A percentile compares a stretch with the other conserved stretches of the same genome.
These are phyloP conservation scores for Erysimum cheiri DNA, from an alignment of 441 rosid genomes.

Conservation along the genomic window DNA sequence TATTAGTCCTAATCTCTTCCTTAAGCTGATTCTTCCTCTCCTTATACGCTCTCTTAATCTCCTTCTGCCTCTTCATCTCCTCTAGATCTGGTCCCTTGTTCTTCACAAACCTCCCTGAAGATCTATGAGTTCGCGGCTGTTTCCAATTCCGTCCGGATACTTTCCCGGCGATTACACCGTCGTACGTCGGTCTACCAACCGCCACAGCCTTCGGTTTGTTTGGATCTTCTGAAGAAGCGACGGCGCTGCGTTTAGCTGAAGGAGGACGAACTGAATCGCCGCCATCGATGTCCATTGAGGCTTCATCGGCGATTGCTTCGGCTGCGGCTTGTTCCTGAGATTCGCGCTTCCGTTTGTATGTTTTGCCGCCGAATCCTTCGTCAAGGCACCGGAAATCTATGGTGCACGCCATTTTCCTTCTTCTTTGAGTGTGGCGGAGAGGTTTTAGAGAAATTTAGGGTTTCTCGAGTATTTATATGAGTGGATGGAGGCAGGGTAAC, in stretches of 20 bases:
- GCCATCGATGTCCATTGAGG: slow-evolving; percentile 62
- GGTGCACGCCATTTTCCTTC: slow-evolving; percentile 75
- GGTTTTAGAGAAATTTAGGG: slow-evolving; percentile 18
- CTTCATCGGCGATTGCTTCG: slow-evolving; percentile 30
- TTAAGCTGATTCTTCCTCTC: slow-evolving; percentile 81
- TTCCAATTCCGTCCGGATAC: slow-evolving; percentile 94
- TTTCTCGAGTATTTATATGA: slow-evolving; percentile 22
- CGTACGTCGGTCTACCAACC: slow-evolving; percentile 73
- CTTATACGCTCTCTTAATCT: slow-evolving; percentile 76
- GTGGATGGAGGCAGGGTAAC: background rate
- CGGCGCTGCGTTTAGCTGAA: slow-evolving; percentile 74
- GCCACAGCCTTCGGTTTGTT: slow-evolving; percentile 59
- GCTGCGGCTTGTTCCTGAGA: slow-evolving; percentile 37
- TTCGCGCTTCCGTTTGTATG: slow-evolving; percentile 82
- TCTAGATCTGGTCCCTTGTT: slow-evolving; percentile 58
- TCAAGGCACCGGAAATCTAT: slow-evolving; percentile 83
- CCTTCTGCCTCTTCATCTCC: slow-evolving; percentile 72
- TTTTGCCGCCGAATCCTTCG: slow-evolving; percentile 97
- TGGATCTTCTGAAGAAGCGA: slow-evolving; percentile 68
- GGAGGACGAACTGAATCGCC: slow-evolving; percentile 43
- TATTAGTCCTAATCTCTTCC: slow-evolving; percentile 80
- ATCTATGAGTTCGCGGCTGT: slow-evolving; percentile 63
- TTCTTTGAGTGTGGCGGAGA: slow-evolving; percentile 17
- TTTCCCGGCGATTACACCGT: slow-evolving; percentile 89
- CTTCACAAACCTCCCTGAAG: slow-evolving; percentile 78